phyloP scores from a whole-genome alignment of 768 basidiomycete genomes.

The Cystoderma amianthinum region DNA sequence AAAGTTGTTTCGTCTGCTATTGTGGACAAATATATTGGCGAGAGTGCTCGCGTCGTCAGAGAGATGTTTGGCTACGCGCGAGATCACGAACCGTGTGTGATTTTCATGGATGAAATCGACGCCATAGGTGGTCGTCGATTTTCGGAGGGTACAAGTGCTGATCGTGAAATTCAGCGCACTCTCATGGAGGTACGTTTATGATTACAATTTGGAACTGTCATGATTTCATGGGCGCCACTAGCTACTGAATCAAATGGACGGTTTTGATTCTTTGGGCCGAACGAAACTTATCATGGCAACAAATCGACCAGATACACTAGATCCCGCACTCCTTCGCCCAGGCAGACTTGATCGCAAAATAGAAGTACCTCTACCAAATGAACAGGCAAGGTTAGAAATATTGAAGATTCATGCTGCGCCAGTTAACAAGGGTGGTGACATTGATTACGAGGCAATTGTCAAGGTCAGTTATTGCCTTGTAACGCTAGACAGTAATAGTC shows the following conservation, averaged over 20 bases:
- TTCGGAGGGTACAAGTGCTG: slow-evolving; percentile 95
- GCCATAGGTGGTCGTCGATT: slow-evolving; percentile 87
- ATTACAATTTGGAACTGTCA: not conserved
- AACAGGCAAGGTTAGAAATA: slow-evolving; percentile 93
- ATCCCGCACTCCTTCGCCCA: slow-evolving; percentile 93
- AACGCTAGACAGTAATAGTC: not conserved
- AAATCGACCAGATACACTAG: slow-evolving; percentile 95
- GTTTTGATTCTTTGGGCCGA: slow-evolving; percentile 92
- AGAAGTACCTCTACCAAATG: slow-evolving; percentile 95
- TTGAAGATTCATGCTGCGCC: slow-evolving; percentile 94
- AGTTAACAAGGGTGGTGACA: slow-evolving; percentile 91
- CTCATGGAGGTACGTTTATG: slow-evolving; percentile 72
- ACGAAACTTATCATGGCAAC: slow-evolving; percentile 99
- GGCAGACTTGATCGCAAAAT: slow-evolving; percentile 97
- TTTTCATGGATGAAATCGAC: slow-evolving; percentile 98
- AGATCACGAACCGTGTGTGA: slow-evolving; percentile 97
- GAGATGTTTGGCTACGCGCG: slow-evolving; percentile 99
- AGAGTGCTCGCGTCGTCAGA: slow-evolving; percentile 90
- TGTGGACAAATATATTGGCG: slow-evolving; percentile 97
- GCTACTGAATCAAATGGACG: slow-evolving; percentile 99
- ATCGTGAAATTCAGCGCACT: slow-evolving; percentile 97
- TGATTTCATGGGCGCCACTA: slow-evolving; percentile 21
- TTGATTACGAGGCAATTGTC: slow-evolving; percentile 97
- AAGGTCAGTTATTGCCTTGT: slow-evolving; percentile 47
- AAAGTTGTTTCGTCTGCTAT: slow-evolving; percentile 99